These are phyloP conservation scores for Andrographis paniculata DNA, from an alignment of 305 asterid genomes.

Conservation along the genomic window DNA sequence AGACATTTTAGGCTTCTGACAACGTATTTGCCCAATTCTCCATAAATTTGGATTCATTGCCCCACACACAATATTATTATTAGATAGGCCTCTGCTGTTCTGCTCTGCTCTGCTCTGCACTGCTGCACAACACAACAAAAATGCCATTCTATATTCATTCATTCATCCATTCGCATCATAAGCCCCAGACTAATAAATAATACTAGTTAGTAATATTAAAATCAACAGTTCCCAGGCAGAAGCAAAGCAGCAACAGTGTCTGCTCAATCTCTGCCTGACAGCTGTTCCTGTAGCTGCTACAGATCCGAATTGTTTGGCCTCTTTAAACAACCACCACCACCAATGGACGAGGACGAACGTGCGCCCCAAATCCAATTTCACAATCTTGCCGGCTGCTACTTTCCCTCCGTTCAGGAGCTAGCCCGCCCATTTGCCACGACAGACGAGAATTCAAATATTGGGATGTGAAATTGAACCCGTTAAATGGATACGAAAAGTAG, in stretches of 20 bases:
- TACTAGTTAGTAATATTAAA: too few species aligned
- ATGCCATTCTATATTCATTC: too few species aligned
- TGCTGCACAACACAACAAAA: too few species aligned
- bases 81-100: too few species aligned
- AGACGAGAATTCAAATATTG: too few species aligned
- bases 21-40: background rate
- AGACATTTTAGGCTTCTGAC: background rate
- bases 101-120: too few species aligned
- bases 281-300: constrained; percentile 28
- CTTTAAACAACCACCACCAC: too few species aligned
- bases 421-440: background rate
- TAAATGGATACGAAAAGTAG: constrained; percentile 8
- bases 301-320: constrained; percentile 24
- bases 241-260: constrained; percentile 30
- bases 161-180: too few species aligned
- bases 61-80: too few species aligned
- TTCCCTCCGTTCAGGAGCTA: too few species aligned
- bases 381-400: background rate
- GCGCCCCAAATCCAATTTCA: constrained; percentile 20
- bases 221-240: too few species aligned
- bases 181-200: constrained; percentile 8
- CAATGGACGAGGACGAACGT: too few species aligned
- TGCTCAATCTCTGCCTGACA: constrained; percentile 40
- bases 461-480: constrained; percentile 14
- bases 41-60: background rate